phyloP scores from a whole-genome alignment of 441 rosid species.

The Euphorbia celastroides region DNA sequence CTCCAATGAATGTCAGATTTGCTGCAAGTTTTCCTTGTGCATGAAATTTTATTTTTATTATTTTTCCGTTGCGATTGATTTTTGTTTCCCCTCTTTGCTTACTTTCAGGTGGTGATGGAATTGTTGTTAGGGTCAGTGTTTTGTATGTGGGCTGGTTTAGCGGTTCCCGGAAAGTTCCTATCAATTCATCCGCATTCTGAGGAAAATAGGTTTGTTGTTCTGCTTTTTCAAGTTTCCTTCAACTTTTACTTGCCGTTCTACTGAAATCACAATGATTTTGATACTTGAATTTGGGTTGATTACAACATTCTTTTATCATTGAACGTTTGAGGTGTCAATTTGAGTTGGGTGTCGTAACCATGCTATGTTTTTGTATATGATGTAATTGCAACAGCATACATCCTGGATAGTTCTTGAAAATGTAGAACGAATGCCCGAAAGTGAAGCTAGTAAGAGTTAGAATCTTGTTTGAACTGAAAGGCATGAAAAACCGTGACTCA shows the following conservation, averaged over 20 bases:
- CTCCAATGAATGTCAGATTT: conserved; percentile 63
- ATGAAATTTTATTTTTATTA: background rate
- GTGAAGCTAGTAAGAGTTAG: background rate
- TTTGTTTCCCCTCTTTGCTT: background rate
- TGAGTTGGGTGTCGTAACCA: background rate
- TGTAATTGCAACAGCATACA: background rate
- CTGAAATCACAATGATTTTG: background rate
- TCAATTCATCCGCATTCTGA: conserved; percentile 88
- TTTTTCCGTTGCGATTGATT: background rate
- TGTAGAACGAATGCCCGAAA: background rate
- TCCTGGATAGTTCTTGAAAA: background rate
- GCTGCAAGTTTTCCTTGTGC: background rate
- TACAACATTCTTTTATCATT: background rate
- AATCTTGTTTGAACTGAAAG: background rate
- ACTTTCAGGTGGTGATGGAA: conserved; percentile 68
- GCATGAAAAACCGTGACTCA: background rate
- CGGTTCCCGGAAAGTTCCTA: conserved; percentile 80
- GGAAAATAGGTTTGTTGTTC: conserved; percentile 65
- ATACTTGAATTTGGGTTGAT: background rate
- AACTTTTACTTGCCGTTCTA: background rate
- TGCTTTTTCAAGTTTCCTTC: background rate
- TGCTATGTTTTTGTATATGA: background rate
- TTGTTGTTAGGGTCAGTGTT: conserved; percentile 63
- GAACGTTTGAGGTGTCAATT: conserved; percentile 4
- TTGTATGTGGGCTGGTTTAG: conserved; percentile 88